Conservation (phyloP, 202 grass and related monocot genomes). For the Carex sylvatica region DNA sequence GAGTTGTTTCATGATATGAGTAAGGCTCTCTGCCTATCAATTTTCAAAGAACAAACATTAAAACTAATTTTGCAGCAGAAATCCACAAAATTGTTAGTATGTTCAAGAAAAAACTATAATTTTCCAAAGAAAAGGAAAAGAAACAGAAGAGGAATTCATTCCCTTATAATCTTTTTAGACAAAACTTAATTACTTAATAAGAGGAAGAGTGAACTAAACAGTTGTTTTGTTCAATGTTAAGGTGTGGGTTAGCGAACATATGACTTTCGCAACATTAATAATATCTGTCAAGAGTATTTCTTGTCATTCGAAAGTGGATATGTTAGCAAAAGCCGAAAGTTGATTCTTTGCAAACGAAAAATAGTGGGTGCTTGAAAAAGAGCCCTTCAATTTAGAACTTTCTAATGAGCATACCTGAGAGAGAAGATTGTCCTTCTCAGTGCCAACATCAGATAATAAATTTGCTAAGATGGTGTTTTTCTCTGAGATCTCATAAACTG, state of each 20-base stretch:
- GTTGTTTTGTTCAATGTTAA: not conserved
- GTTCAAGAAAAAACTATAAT: not conserved
- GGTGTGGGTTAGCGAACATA: not conserved
- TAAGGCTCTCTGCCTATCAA: slow-evolving; percentile 53
- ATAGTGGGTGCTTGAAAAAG: not conserved
- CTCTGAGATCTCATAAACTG: slow-evolving; percentile 48
- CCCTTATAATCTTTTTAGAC: not conserved
- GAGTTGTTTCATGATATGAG: slow-evolving; percentile 44
- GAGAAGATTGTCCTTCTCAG: slow-evolving; percentile 50
- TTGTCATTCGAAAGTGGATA: not conserved
- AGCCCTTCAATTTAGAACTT: slow-evolving; percentile 1
- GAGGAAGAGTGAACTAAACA: not conserved
- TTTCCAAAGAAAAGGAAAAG: not conserved
- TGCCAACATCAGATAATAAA: slow-evolving; percentile 55
- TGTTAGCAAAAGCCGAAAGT: not conserved
- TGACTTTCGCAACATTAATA: not conserved
- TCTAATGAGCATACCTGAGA: slow-evolving; percentile 46
- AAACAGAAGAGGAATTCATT: not conserved
- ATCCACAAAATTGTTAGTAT: not conserved
- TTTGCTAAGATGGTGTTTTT: slow-evolving; percentile 64
- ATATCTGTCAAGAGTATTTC: not conserved
- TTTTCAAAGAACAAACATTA: slow-evolving; percentile 20
- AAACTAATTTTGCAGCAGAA: slow-evolving; percentile 3
- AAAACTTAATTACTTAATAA: not conserved
- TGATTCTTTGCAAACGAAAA: not conserved